Evolutionary conservation across 768 basidiomycete species (phyloP).

Genomic region (Leccinum boreale): DNA sequence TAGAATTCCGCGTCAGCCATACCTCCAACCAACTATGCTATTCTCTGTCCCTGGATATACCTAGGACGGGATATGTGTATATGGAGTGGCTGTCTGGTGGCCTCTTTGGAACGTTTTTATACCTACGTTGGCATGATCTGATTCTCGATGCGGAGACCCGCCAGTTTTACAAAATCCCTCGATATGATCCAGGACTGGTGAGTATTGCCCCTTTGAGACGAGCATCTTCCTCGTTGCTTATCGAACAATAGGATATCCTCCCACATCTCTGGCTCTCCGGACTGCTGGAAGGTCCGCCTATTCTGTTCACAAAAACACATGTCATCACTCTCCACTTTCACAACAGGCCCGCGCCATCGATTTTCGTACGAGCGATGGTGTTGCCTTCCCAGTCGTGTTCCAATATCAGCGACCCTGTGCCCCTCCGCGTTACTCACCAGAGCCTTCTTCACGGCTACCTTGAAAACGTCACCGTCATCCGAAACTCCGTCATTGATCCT

Average conservation of each 20-base stretch:
- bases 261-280: neutral
- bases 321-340: neutral
- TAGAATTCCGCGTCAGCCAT: neutral
- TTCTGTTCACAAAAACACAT: neutral
- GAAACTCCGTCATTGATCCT: neutral
- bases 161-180: neutral
- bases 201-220: neutral
- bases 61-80: neutral
- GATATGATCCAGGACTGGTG: neutral
- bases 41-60: neutral
- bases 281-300: neutral
- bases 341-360: neutral
- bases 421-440: neutral
- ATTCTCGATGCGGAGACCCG: neutral
- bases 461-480: neutral
- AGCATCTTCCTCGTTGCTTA: neutral
- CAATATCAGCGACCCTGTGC: neutral
- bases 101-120: neutral
- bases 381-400: neutral
- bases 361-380: neutral
- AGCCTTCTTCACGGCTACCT: neutral
- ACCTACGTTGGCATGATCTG: neutral
- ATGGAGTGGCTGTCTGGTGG: neutral
- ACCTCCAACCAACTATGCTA: neutral
- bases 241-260: neutral